Base-by-base conservation (phyloP, 257 asterid species). In the Ilex asprella region DNA sequence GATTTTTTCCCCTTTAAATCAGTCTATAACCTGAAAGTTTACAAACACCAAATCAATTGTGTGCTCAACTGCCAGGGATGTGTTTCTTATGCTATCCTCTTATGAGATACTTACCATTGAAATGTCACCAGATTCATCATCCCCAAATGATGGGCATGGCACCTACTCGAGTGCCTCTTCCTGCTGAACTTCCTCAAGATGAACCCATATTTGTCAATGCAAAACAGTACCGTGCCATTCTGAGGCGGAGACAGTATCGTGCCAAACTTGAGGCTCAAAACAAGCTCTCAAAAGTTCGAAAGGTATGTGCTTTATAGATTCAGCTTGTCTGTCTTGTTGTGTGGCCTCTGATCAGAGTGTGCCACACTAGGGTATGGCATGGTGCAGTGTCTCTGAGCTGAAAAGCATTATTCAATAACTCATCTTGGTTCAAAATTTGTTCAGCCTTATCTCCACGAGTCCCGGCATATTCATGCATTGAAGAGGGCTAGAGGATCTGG, bases 381-480 rank as follows among this genome's bases (percentile, higher is more conserved):
- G 50, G 30, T 12, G 54, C 9, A 44, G 50, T 44, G 50, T 44
- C 54, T 11, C 3, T 11, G 16, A 12, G 5, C 54, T 15, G 14
- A 11, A 49, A 49, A 12, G n/a, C 5, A 6, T 3, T 49, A 49
- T 49, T 12, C n/a, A 6, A 6, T 15, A 3, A 49, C 3, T 49
- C 16, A 11, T 1, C 39, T 47, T 32, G 5, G 4, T 50, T 56
- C 10, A 29, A 43, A 7, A 60, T 31, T 10, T 43, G 31, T 70
- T 52, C 64, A 75, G 79, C 73, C 79, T 43, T 75, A 75, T 67
- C 79, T 75, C 16, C 79, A 75, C 10, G 80, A 75, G 73, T 69
- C 79, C 14, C 58, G 79, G 15, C 79, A 74, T 53, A 70, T 43
- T 3, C 79, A 69, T 57, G 79, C 80, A 31, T 47, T 75, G 43